Evolutionary conservation across 495 filamentous ascomycete genomes (phyloP).

Genomic region (Neurospora sp.): DNA sequence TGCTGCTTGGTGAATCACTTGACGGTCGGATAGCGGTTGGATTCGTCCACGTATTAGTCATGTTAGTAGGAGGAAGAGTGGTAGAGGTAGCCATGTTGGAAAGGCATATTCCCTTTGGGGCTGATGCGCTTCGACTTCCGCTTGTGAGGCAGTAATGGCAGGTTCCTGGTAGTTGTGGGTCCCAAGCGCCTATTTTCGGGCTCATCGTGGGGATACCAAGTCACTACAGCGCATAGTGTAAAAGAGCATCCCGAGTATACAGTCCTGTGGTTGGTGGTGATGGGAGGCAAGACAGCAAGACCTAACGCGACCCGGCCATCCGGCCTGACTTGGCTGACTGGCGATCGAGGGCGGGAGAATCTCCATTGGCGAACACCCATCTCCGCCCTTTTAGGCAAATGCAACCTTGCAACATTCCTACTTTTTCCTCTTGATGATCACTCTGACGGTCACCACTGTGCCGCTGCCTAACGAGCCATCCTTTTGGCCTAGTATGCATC

Average conservation of each 20-base stretch:
- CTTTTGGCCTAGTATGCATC: not conserved
- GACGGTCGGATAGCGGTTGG: not conserved
- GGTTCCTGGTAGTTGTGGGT: not conserved
- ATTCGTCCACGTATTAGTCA: not conserved
- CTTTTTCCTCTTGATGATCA: not conserved
- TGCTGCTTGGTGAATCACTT: not conserved
- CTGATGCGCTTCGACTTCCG: not conserved
- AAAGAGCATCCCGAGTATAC: not conserved
- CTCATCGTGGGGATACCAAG: not conserved
- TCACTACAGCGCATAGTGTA: not conserved
- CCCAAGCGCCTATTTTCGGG: not conserved
- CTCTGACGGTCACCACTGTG: not conserved
- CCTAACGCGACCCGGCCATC: not conserved
- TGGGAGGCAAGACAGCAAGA: not conserved
- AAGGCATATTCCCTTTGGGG: not conserved
- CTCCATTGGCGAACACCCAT: not conserved
- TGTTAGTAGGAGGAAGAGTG: not conserved
- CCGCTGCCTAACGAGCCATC: not conserved
- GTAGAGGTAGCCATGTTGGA: not conserved
- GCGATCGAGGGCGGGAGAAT: not conserved
- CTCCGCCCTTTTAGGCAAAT: not conserved
- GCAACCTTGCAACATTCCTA: not conserved
- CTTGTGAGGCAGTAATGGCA: not conserved
- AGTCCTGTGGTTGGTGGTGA: not conserved
- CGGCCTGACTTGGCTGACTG: not conserved